phyloP scores from a whole-genome alignment of 2,329 filamentous ascomycete genomes.

The Ascochyta fabae region DNA sequence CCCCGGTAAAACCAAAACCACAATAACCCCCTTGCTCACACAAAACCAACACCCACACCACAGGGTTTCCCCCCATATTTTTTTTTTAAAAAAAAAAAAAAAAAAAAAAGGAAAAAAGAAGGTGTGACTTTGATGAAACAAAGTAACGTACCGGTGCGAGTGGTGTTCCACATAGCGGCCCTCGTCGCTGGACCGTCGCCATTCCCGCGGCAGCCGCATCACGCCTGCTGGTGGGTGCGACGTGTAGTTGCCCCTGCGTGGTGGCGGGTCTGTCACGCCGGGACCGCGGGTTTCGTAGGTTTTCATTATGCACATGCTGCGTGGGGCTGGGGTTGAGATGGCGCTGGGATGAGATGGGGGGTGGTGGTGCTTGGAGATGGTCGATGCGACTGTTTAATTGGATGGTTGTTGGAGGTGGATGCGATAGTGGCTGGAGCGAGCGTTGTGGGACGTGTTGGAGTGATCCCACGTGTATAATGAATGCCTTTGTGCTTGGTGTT shows the following conservation, averaged over 20 bases:
- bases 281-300: constrained; percentile 36
- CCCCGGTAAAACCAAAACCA: too few relatives aligned
- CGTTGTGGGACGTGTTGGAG: neutral
- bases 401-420: too few relatives aligned
- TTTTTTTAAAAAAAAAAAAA: too few relatives aligned
- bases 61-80: too few relatives aligned
- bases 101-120: neutral
- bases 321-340: neutral
- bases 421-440: neutral
- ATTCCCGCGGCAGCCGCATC: constrained; percentile 43
- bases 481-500: constrained; percentile 14
- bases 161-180: constrained; percentile 21
- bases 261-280: constrained; percentile 41
- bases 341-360: neutral
- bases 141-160: neutral
- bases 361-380: neutral
- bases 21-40: too few relatives aligned
- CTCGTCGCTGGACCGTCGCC: constrained; percentile 35
- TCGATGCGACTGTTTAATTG: neutral
- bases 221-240: constrained; percentile 43
- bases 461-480: neutral
- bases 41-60: too few relatives aligned
- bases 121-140: too few relatives aligned
- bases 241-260: constrained; percentile 39
- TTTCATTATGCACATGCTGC: constrained; percentile 44